These are phyloP conservation scores for Boletus tylopilopsis DNA, from an alignment of 768 basidiomycete genomes.

Conservation along the genomic window DNA sequence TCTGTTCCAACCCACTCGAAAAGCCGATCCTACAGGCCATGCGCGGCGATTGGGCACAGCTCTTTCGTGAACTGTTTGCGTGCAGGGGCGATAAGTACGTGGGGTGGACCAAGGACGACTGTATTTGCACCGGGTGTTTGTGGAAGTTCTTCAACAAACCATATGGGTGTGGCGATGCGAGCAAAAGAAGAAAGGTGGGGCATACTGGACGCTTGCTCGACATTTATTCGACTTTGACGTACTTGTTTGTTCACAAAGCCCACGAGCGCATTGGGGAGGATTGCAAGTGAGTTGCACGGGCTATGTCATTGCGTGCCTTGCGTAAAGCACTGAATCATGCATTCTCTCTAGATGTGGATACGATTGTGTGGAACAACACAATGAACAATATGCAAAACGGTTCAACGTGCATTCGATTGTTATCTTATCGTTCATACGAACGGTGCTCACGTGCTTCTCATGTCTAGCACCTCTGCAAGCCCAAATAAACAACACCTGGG, in stretches of 20 bases:
- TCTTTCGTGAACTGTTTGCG: not conserved
- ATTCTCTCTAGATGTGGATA: constrained; percentile 3
- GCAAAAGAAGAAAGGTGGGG: not conserved
- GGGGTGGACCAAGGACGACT: constrained; percentile 1
- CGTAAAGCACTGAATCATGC: not conserved
- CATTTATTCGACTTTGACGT: too few relatives aligned
- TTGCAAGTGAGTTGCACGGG: constrained; percentile 7
- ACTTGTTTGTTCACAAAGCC: not conserved
- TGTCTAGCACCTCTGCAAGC: not conserved
- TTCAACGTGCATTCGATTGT: not conserved
- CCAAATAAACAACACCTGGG: not conserved
- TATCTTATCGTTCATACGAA: too few relatives aligned
- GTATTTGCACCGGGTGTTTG: not conserved
- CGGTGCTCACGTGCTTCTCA: not conserved
- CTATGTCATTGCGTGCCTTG: too few relatives aligned
- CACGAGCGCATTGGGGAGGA: not conserved
- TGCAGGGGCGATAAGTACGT: not conserved
- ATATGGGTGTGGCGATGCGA: not conserved
- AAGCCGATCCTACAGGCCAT: not conserved
- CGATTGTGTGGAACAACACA: not conserved
- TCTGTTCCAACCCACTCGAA: not conserved
- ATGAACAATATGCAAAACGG: not conserved
- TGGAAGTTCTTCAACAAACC: not conserved
- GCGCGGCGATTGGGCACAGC: not conserved
- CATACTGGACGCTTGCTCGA: not conserved